Conservation (phyloP, 164 flowering plant genomes). For the Cinnamomum chago region DNA sequence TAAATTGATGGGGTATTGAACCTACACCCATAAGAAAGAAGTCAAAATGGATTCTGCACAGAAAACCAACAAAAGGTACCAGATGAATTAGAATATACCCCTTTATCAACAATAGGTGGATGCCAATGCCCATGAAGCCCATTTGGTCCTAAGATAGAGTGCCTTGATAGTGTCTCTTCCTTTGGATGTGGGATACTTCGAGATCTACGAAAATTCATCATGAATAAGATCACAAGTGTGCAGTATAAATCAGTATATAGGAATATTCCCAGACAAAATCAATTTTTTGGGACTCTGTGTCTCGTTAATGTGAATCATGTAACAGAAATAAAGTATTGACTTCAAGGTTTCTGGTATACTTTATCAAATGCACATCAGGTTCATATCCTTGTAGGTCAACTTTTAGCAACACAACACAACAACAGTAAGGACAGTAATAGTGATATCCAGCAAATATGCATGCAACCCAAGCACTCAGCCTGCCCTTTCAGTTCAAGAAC, state of each 20-base stretch:
- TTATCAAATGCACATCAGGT: too few relatives aligned
- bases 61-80: constrained; percentile 6
- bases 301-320: too few relatives aligned
- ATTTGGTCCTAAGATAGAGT: constrained; percentile 89
- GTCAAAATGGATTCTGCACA: constrained; percentile 11
- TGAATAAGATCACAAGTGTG: background rate
- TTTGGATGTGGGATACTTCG: constrained; percentile 55
- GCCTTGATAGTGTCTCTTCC: constrained; percentile 82
- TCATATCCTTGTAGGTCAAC: too few relatives aligned
- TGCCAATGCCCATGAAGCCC: constrained; percentile 87
- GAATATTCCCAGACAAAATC: too few relatives aligned
- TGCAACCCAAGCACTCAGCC: too few relatives aligned
- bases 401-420: too few relatives aligned
- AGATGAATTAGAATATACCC: constrained; percentile 35
- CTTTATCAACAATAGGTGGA: constrained; percentile 55
- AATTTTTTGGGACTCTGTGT: too few relatives aligned
- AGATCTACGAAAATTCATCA: constrained; percentile 33
- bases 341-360: too few relatives aligned
- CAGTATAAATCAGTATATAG: background rate
- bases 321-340: too few relatives aligned
- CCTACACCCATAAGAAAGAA: constrained; percentile 39
- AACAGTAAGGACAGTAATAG: too few relatives aligned
- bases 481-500: too few relatives aligned
- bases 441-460: too few relatives aligned
- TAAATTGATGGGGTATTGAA: constrained; percentile 71